Conservation (phyloP, 225 moss, liverwort and hornwort genomes). For the Marchantia paleacea region DNA sequence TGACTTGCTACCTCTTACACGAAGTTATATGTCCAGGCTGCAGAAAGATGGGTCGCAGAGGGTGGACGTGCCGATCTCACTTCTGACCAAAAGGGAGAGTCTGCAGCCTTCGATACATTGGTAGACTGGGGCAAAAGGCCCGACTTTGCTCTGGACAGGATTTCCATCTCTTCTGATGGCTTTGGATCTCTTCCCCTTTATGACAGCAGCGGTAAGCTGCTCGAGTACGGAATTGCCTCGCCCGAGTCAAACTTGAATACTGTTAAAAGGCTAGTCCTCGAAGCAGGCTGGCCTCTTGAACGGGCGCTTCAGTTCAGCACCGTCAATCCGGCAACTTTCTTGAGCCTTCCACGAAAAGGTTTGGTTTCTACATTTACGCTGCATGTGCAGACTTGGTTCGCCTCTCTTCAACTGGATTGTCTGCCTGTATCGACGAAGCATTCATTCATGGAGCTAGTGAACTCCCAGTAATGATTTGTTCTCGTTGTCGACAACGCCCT, state of each 20-base stretch:
- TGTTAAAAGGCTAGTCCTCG: slow-evolving; percentile 59
- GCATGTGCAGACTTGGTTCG: neutral
- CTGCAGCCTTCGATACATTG: slow-evolving; percentile 48
- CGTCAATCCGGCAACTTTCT: slow-evolving; percentile 63
- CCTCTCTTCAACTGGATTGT: neutral
- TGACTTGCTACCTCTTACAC: too few relatives aligned
- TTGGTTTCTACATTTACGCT: neutral
- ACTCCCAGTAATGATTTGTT: neutral
- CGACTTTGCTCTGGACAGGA: slow-evolving; percentile 36
- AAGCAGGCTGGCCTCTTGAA: slow-evolving; percentile 72
- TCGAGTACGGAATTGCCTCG: slow-evolving; percentile 64
- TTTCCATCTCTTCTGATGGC: slow-evolving; percentile 85
- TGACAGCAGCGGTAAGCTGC: slow-evolving; percentile 57
- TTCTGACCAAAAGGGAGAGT: slow-evolving; percentile 64
- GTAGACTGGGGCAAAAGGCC: slow-evolving; percentile 59
- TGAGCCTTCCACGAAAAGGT: slow-evolving; percentile 77
- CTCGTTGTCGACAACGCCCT: neutral
- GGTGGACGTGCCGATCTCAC: slow-evolving; percentile 87
- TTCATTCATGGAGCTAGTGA: neutral
- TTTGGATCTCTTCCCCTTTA: slow-evolving; percentile 85
- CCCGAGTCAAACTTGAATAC: slow-evolving; percentile 70
- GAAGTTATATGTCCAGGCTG: slow-evolving; percentile 46
- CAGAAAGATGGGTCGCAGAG: slow-evolving; percentile 66
- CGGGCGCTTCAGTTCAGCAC: slow-evolving; percentile 71
- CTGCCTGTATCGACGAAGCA: neutral